Evolutionary conservation across 176 grass and related monocot species (phyloP), one percentile per base, ranked within the genome.

Genomic region (Eragrostis nindensis): DNA sequence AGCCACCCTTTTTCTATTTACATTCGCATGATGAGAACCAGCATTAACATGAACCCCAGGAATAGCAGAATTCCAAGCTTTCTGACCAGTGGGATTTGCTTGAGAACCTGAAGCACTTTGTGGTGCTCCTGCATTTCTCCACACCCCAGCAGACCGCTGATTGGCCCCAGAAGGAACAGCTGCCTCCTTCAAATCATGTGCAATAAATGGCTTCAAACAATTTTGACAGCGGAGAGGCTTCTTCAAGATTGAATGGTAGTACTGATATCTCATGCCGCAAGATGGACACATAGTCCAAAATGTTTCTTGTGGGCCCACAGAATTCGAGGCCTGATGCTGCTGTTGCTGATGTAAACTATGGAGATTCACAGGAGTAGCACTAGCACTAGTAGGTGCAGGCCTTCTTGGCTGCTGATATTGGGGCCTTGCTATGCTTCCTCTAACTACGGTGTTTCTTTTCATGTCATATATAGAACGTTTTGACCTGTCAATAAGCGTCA

Each of bases 201-300:
- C 94, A 16, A 94, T 72, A 77, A 94, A 97, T 83, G 94, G 76
- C 60, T 94, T 90, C 79, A 92, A 81, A 73, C 94, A 97, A 76
- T 70, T 94, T 68, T 94, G 94, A 90, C 94, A 97, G 36, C 85
- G 84, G 46, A 97, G 79, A 77, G 92, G 80, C 81, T 84, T 97
- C 76, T 90, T 92, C 76, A 92, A 89, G 25, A 94, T 83, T n/a
- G 80, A 62, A 43, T 71, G 81, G 75, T 87, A 92, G 64, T 97
- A 94, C 77, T 97, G 94, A 74, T 97, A 97, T 76, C 89, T 87
- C 91, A 94, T 92, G 43, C 92, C 83, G 82, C 94, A 97, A 67
- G 59, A 39, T 65, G 82, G 83, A 63, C 94, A 97, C 6, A 90
- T 89, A 29, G 94, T 97, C 94, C 94, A 97, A 82, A 97, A 97